Conservation (phyloP, 306 rosid species). For the Quercus dentata region DNA sequence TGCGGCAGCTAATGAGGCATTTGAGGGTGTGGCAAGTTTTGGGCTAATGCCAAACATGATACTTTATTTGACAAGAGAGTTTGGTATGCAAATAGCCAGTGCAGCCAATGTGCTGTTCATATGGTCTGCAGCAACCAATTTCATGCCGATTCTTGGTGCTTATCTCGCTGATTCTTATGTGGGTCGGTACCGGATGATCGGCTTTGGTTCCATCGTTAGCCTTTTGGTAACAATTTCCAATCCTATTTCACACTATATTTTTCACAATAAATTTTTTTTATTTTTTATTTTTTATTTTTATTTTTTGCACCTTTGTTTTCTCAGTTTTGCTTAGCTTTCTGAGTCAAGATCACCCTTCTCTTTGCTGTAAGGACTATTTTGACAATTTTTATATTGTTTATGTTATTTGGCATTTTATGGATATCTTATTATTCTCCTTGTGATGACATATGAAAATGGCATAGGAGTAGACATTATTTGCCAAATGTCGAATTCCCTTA, state of each 20-base stretch:
- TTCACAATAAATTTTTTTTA: neutral
- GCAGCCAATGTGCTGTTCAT: conserved; percentile 19
- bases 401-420: too few relatives aligned
- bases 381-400: neutral
- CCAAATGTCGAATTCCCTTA: too few relatives aligned
- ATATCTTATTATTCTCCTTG: too few relatives aligned
- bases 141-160: conserved; percentile 24
- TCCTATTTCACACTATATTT: neutral
- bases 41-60: conserved; percentile 27
- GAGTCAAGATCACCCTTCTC: too few relatives aligned
- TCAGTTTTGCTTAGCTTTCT: neutral
- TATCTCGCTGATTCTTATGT: conserved; percentile 18
- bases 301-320: neutral
- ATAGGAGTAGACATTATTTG: too few relatives aligned
- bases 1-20: conserved; percentile 19
- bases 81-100: neutral
- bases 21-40: conserved; percentile 18
- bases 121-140: conserved; percentile 21
- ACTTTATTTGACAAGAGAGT: conserved; percentile 23
- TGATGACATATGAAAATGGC: too few relatives aligned
- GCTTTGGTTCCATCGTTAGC: conserved; percentile 7
- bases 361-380: neutral
- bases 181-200: conserved; percentile 23
- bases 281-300: too few relatives aligned
- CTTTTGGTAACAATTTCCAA: conserved; percentile 11